Base-by-base conservation (phyloP, 768 basidiomycete genomes). In the button mushroom (Agaricus bisporus) region DNA sequence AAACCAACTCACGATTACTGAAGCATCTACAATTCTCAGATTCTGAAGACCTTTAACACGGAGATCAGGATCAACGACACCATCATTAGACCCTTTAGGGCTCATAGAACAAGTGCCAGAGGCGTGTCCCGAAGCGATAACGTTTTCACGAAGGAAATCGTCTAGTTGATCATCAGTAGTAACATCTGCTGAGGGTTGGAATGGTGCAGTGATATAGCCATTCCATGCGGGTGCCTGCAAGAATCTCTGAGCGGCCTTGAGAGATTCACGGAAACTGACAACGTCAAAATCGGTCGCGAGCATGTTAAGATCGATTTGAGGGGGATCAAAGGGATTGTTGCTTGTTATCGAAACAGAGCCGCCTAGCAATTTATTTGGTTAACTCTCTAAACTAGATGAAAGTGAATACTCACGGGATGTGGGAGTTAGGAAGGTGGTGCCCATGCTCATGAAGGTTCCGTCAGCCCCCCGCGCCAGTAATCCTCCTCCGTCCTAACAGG, bases 1-100 rank as follows among this genome's bases (percentile, higher is more conserved):
- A 32, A 8, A 4, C 20, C 5, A 29, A 60, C 69, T 41, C 54
- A 70, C 72, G 51, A 68, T 56, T 49, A 73, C 60, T 18, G 70
- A 70, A 12, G 68, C 65, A 60, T 75, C 72, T 9, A 74, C 68
- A 26, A 75, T 59, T n/a, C 73, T 60, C 25, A 75, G 49, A 1
- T 69, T 71, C 1, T 38, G 41, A 2, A 68, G 55, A 9, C 68
- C 68, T 58, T 73, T 72, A 14, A 75, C 67, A 18, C 51, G 55
- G 42, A 75, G 58, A 38, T 70, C 61, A 20, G 57, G 49, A 28
- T 58, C 45, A 25, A 58, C 57, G 15, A 58, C 57, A 41, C 57
- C 57, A 37, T 51, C 58, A 5, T 54, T 41, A 2, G 67, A 67
- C 26, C 58, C 57, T 47, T 55, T 53, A 0, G 69, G 56, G 3